These are phyloP conservation scores for Trichosporon sp. DNA, from an alignment of 1,284 basidiomycete genomes.

Conservation along the genomic window DNA sequence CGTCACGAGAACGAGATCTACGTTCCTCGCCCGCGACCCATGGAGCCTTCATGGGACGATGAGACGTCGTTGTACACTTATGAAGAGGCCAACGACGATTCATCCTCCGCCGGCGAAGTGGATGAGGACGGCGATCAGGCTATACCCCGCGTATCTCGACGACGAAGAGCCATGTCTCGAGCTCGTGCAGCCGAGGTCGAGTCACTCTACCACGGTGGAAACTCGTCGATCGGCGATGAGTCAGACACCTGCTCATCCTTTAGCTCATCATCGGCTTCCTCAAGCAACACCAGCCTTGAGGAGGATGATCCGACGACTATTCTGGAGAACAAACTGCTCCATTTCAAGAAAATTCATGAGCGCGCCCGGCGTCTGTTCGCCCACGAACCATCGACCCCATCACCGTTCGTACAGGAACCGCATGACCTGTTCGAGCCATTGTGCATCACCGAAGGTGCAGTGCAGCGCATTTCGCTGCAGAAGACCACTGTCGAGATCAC, in stretches of 20 bases:
- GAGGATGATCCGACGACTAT: conserved; percentile 22
- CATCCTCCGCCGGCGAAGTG: conserved; percentile 26
- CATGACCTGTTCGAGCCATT: conserved; percentile 19
- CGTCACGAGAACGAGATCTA: conserved; percentile 42
- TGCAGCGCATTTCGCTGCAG: conserved; percentile 24
- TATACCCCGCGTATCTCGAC: conserved; percentile 21
- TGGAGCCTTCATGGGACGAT: conserved; percentile 20
- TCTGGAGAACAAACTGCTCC: conserved; percentile 25
- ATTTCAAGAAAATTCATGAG: conserved; percentile 27
- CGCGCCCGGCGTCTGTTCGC: conserved; percentile 24
- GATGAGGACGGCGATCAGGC: conserved; percentile 18
- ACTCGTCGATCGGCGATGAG: conserved; percentile 35
- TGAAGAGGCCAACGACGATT: conserved; percentile 20
- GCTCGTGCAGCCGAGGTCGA: conserved; percentile 11
- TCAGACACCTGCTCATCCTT: conserved; percentile 33
- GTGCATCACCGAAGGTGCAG: conserved; percentile 26
- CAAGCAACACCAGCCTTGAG: neutral
- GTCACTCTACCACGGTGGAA: conserved; percentile 16
- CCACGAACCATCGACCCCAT: neutral
- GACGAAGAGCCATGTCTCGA: conserved; percentile 17
- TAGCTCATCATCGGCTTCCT: conserved; percentile 20
- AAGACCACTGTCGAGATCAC: conserved; percentile 28
- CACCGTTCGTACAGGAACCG: neutral
- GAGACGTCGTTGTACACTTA: neutral
- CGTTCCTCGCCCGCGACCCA: conserved; percentile 38